Percentiles rank a stretch among this genome's conserved stretches.
These are phyloP conservation scores for Purshia tridentata DNA, from an alignment of 306 rosid species.

Conservation along the genomic window DNA sequence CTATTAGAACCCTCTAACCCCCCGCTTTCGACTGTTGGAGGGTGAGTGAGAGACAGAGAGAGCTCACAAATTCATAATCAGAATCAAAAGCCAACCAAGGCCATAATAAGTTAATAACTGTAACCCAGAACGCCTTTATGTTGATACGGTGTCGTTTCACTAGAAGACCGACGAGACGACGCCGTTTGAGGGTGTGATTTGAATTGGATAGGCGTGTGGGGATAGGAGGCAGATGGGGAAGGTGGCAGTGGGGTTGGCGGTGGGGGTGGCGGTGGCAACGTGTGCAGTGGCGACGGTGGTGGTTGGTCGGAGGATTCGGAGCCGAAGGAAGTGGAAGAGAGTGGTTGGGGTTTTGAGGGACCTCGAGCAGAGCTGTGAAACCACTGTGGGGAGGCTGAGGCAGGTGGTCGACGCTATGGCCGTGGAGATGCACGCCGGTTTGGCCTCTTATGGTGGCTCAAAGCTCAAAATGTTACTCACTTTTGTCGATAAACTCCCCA, in stretches of 20 bases:
- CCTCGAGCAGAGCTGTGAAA: constrained; percentile 67
- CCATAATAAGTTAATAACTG: not conserved
- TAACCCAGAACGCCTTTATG: constrained; percentile 36
- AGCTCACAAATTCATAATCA: not conserved
- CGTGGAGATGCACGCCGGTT: constrained; percentile 98
- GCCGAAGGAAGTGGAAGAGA: constrained; percentile 73
- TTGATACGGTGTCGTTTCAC: constrained; percentile 60
- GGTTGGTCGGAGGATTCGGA: constrained; percentile 69
- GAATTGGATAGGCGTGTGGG: constrained; percentile 18
- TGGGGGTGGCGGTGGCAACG: constrained; percentile 61
- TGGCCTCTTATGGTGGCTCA: constrained; percentile 95
- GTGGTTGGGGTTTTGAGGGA: constrained; percentile 65
- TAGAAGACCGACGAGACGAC: constrained; percentile 43
- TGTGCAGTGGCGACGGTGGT: constrained; percentile 76
- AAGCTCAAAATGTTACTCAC: constrained; percentile 98
- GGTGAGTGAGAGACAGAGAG: not conserved
- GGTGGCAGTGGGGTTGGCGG: constrained; percentile 64
- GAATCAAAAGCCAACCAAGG: not conserved
- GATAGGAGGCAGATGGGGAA: constrained; percentile 53
- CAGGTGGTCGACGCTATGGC: constrained; percentile 97
- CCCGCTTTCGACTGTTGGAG: not conserved
- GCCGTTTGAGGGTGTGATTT: constrained; percentile 47
- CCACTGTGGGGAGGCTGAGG: constrained; percentile 60
- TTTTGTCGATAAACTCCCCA: constrained; percentile 77
- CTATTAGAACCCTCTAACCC: not conserved